These are phyloP conservation scores for Vaccinium myrtillus DNA, from an alignment of 148 eudicot genomes.

Conservation along the genomic window DNA sequence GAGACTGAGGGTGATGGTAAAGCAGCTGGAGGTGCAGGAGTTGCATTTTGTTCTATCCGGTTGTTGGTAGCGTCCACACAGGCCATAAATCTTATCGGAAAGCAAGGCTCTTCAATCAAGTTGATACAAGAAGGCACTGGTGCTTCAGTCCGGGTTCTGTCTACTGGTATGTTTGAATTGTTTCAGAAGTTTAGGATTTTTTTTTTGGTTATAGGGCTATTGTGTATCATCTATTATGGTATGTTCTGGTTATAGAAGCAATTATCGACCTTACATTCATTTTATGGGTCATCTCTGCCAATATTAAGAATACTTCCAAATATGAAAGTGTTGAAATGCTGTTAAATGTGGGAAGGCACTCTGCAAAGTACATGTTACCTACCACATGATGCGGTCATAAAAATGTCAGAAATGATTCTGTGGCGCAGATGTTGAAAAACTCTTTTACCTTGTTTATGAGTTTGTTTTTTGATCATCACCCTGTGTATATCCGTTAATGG, in stretches of 20 bases:
- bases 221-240: background rate
- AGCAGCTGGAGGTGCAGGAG: conserved; percentile 20
- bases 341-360: background rate
- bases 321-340: background rate
- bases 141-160: conserved; percentile 72
- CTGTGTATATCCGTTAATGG: too few species aligned
- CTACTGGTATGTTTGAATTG: conserved; percentile 47
- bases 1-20: conserved; percentile 33
- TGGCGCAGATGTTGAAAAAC: background rate
- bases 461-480: too few species aligned
- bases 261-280: background rate
- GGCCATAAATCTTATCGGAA: conserved; percentile 50
- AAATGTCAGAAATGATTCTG: background rate
- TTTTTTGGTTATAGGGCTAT: background rate
- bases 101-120: conserved; percentile 54
- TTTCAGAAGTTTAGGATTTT: background rate
- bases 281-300: background rate
- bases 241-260: background rate
- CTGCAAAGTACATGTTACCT: background rate
- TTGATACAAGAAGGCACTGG: conserved; percentile 70
- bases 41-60: conserved; percentile 43
- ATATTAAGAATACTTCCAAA: background rate
- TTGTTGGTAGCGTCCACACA: conserved; percentile 49
- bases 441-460: background rate
- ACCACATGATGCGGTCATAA: background rate